Evolutionary conservation across 2,329 filamentous ascomycete species (phyloP).

Genomic region (Cytospora piceae): DNA sequence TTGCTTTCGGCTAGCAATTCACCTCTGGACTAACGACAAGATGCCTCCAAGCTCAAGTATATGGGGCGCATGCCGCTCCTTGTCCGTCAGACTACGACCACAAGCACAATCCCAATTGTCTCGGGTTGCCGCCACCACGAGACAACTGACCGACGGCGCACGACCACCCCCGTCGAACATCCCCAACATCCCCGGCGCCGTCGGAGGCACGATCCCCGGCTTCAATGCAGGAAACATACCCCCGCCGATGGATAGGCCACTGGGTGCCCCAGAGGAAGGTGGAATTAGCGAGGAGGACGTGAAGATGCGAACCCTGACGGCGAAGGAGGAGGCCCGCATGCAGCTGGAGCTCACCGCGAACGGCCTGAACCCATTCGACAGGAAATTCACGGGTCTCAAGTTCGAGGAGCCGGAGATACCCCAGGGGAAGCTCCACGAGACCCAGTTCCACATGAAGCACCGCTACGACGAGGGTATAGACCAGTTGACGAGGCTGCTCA

Average conservation of each 20-base stretch:
- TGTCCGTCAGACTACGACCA: conserved; percentile 45
- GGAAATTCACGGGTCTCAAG: conserved; percentile 64
- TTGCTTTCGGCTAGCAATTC: neutral
- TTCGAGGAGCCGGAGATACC: conserved; percentile 73
- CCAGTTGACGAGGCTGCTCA: conserved; percentile 88
- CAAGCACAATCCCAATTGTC: conserved; percentile 33
- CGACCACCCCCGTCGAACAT: conserved; percentile 16
- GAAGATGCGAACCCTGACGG: conserved; percentile 42
- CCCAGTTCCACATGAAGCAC: conserved; percentile 68
- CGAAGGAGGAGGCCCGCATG: conserved; percentile 47
- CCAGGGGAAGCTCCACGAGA: conserved; percentile 50
- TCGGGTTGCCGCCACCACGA: conserved; percentile 35
- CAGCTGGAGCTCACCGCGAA: conserved; percentile 41
- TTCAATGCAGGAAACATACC: conserved; percentile 17
- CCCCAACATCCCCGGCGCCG: conserved; percentile 17
- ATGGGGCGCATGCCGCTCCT: conserved; percentile 47
- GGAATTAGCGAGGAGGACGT: conserved; percentile 36
- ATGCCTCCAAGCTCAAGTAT: conserved; percentile 63
- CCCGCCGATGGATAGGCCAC: conserved; percentile 21
- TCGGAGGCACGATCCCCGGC: conserved; percentile 14
- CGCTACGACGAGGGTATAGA: conserved; percentile 84
- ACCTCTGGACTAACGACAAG: conserved; percentile 30
- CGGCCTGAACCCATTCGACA: conserved; percentile 40
- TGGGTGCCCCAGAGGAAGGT: conserved; percentile 7
- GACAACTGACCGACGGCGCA: conserved; percentile 38